These are phyloP conservation scores for Parascedosporium putredinis DNA, from an alignment of 2,329 filamentous ascomycete genomes.

Conservation along the genomic window DNA sequence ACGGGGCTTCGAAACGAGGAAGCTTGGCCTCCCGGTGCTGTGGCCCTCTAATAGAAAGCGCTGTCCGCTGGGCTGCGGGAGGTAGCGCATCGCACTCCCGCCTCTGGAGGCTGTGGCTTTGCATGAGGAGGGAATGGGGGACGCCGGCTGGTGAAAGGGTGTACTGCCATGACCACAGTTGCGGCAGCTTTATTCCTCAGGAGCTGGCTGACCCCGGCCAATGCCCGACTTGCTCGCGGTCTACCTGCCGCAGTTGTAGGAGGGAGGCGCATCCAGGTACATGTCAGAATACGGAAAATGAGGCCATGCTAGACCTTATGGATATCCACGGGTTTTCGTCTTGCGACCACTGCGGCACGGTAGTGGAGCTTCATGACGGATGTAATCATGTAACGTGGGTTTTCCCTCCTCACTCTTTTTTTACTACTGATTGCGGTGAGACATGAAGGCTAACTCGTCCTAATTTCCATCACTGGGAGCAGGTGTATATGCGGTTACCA, in stretches of 20 bases:
- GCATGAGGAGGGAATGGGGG: conserved; percentile 10
- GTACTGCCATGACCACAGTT: conserved; percentile 11
- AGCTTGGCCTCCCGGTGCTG: conserved; percentile 13
- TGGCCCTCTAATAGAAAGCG: conserved; percentile 8
- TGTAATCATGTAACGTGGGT: conserved; percentile 55
- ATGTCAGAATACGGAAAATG: conserved; percentile 12
- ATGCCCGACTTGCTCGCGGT: conserved; percentile 10
- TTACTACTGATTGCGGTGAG: not conserved
- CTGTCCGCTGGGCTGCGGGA: conserved; percentile 7
- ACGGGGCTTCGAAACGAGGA: conserved; percentile 9
- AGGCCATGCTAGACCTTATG: conserved; percentile 23
- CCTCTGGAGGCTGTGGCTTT: conserved; percentile 9
- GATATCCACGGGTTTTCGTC: conserved; percentile 42
- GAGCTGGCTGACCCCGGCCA: not conserved
- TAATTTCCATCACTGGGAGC: not conserved
- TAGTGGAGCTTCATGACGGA: conserved; percentile 52
- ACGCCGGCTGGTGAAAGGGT: conserved; percentile 6
- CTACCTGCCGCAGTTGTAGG: conserved; percentile 10
- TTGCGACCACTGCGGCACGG: conserved; percentile 43
- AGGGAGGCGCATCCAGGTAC: conserved; percentile 10
- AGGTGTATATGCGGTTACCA: not conserved
- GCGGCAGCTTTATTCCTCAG: conserved; percentile 12
- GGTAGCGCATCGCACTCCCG: not conserved
- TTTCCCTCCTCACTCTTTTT: not conserved
- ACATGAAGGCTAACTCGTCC: not conserved